These are phyloP conservation scores for Geranomyces michiganensis DNA, from an alignment of 192 early-diverging fungal species.

Conservation along the genomic window DNA sequence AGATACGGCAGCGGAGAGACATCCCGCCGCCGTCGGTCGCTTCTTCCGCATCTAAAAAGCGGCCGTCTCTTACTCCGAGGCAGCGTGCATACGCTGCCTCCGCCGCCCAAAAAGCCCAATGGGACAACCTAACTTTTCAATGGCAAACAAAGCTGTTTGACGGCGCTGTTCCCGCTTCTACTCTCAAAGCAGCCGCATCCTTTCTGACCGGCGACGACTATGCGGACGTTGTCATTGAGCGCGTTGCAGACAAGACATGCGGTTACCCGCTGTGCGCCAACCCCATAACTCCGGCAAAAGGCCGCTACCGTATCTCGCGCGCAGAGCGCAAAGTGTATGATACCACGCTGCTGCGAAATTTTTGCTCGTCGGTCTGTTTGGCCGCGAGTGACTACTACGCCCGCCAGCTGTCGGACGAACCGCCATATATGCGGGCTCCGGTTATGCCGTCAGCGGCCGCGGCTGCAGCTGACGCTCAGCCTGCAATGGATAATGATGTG, in stretches of 20 bases:
- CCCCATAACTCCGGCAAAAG: constrained; percentile 44
- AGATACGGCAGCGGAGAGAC: too few relatives aligned
- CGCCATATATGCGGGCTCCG: constrained; percentile 60
- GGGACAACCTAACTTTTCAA: constrained; percentile 46
- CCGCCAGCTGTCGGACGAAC: constrained; percentile 74
- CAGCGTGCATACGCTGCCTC: constrained; percentile 23
- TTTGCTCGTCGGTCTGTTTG: constrained; percentile 73
- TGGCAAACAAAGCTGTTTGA: constrained; percentile 56
- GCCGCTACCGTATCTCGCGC: constrained; percentile 72
- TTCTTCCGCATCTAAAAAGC: too few relatives aligned
- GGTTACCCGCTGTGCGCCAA: constrained; percentile 83
- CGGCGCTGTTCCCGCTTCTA: constrained; percentile 34
- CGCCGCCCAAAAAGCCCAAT: constrained; percentile 23
- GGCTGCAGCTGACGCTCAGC: too few relatives aligned
- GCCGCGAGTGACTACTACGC: constrained; percentile 70
- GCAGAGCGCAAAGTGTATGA: constrained; percentile 78
- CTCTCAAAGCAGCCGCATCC: constrained; percentile 37
- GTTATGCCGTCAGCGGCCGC: neutral
- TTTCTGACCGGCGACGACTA: constrained; percentile 71
- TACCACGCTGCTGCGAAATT: constrained; percentile 65
- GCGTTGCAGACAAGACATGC: constrained; percentile 68
- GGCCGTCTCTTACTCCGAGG: neutral
- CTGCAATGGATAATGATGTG: neutral
- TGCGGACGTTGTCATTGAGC: constrained; percentile 72
- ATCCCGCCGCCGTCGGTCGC: too few relatives aligned